Base-by-base conservation (phyloP, 768 basidiomycete species). In the Pisolithus tinctorius region DNA sequence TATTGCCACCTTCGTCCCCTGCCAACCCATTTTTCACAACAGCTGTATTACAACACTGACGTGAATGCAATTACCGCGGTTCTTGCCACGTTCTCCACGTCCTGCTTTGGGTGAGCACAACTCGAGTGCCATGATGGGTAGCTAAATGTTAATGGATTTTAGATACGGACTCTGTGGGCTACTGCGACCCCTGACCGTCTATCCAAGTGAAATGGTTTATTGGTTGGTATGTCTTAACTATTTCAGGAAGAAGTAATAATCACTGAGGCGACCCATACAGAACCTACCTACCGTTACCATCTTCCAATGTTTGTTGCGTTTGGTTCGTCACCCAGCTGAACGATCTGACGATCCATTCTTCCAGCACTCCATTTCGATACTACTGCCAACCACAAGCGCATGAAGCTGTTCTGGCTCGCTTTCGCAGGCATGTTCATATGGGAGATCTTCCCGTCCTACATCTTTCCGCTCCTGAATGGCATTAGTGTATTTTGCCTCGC, bases 121-220 rank as follows among this genome's bases (percentile, higher is more conserved):
- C 37, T 47, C 4, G 5, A 3, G 34, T 26, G 16, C 45, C 43
- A 34, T 20, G 14, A 30, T 39, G 6, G 3, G 8, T 46, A 45
- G 42, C 34, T 20, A 23, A 25, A 43, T 46, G 29, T 23, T 13
- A 46, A 40, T 39, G 43, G 36, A 52, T n/a, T 55, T 36, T 41
- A 81, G 81, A 16, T 83, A 82, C 55, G 81, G 81, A 3, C 63
- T 84, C 6, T 79, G 80, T 5, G 82, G 83, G 3, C 57, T 84
- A 4, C 65, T 82, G 9, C 75, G 81, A 3, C 80, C 81, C 2
- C 66, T 83, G 20, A 79, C 77, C 0, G 79, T 82, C 6, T 80
- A 82, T 59, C 80, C 80, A 0, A 75, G 77, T n/a, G 80, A 81
- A 60, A 79, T 80, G 79, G 79, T 83, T 16, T 82, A 81, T 55